Percentiles rank a stretch among this genome's conserved stretches.
phyloP scores from a whole-genome alignment of 148 eudicot genomes.

The Amaranthus palmeri region DNA sequence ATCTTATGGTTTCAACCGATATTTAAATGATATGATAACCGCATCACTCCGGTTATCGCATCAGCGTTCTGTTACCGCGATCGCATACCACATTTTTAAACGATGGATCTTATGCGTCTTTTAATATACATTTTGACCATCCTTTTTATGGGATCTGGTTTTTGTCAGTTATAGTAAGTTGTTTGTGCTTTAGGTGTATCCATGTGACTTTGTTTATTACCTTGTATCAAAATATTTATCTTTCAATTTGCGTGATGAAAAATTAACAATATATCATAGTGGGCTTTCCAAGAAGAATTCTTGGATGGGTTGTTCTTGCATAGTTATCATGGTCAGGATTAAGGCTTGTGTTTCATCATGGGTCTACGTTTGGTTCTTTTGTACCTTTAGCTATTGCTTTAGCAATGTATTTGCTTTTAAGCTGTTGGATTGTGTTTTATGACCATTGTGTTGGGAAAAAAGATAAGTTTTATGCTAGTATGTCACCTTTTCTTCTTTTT shows the following conservation, averaged over 20 bases:
- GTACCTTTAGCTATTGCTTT: not conserved
- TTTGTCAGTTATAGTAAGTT: too few species aligned
- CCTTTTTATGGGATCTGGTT: too few species aligned
- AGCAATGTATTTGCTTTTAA: not conserved
- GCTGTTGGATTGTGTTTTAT: not conserved
- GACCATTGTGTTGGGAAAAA: not conserved
- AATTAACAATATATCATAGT: too few species aligned
- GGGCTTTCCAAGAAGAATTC: not conserved
- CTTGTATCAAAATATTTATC: too few species aligned
- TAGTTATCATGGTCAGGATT: not conserved
- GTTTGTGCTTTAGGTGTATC: not conserved
- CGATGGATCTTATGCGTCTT: too few species aligned
- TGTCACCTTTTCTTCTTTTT: not conserved
- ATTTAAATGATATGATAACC: too few species aligned
- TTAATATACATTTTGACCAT: too few species aligned
- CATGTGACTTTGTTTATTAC: not conserved
- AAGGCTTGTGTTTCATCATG: not conserved
- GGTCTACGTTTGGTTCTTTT: not conserved
- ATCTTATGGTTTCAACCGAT: too few species aligned
- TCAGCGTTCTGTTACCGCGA: too few species aligned
- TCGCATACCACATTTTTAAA: too few species aligned
- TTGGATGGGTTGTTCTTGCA: not conserved
- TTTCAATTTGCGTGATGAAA: not conserved
- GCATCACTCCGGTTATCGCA: too few species aligned
- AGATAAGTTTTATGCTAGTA: not conserved